Base-by-base conservation (phyloP, 2,329 filamentous ascomycete genomes). In the Neofusicoccum umdonicola region DNA sequence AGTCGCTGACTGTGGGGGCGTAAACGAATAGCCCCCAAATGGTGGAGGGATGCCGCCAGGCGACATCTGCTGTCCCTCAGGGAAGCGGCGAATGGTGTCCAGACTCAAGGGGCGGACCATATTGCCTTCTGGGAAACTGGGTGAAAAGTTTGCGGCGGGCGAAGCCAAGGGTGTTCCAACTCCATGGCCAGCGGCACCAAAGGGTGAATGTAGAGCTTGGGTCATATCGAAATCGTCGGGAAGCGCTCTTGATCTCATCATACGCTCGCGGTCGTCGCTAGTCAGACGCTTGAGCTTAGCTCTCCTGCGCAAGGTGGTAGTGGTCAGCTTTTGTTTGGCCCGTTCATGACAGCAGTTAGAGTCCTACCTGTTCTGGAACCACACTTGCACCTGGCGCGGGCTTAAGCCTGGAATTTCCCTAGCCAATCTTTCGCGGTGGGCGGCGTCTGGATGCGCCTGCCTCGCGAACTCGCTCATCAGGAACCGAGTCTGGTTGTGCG, bases 391-490 rank as follows among this genome's bases (percentile, higher is more conserved):
- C 76, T 98, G 93, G 67, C 93, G 87, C 42, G 93, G 92, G 71
- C 91, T 97, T 56, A 98, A 80, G 0, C 93, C 94, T 37, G 94
- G 93, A 51, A 98, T 97, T 75, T 97, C 92, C 68, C 90, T 84
- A 3, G 93, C 94, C 42, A 98, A 82, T 52, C 92, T 85, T 75
- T 97, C 93, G 67, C 93, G 85, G 76, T 97, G 93, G 52, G 91
- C 91, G 45, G 93, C 93, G 79, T 98, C 93, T 7, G 93, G 93
- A 75, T 97, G 93, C 27, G 93, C 92, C 75, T 98, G 93, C 71
- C 95, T 93, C 65, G 93, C 91, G 73, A 97, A 98, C 76, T 98
- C 93, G 78, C 92, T 97, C 92, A 97, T 96, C 64, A 98, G 82
- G 72, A 96, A 98, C 13, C 94, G 89, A n/a, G 94, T 97, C 83